These are phyloP conservation scores for Ophiocordyceps robertsii DNA, from an alignment of 2,329 filamentous ascomycete genomes.

Conservation along the genomic window DNA sequence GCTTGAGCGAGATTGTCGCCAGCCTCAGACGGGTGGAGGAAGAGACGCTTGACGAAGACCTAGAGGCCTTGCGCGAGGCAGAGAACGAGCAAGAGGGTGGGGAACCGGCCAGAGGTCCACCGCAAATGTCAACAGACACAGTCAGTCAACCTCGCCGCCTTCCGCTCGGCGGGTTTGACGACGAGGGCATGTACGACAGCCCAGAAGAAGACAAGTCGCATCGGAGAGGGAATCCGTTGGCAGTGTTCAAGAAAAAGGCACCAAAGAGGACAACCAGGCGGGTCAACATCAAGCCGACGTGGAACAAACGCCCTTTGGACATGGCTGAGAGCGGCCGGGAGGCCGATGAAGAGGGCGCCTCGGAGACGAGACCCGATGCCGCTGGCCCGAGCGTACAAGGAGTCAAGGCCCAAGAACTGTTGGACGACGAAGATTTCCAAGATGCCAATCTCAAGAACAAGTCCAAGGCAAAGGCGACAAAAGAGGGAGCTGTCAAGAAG, in stretches of 20 bases:
- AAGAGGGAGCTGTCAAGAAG: slow-evolving; percentile 34
- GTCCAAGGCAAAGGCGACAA: slow-evolving; percentile 16
- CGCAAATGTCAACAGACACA: slow-evolving; percentile 18
- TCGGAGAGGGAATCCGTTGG: slow-evolving; percentile 44
- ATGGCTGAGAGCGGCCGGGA: slow-evolving; percentile 14
- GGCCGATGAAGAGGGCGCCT: slow-evolving; percentile 19
- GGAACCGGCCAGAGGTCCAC: slow-evolving; percentile 9
- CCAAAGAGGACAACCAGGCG: slow-evolving; percentile 65
- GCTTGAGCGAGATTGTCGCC: slow-evolving; percentile 62
- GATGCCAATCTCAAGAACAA: slow-evolving; percentile 1
- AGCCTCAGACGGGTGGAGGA: slow-evolving; percentile 58
- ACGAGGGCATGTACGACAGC: slow-evolving; percentile 45
- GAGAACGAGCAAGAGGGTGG: slow-evolving; percentile 34
- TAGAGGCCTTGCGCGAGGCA: slow-evolving; percentile 60
- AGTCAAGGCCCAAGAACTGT: no score
- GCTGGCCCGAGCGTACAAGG: background rate
- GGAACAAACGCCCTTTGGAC: slow-evolving; percentile 30
- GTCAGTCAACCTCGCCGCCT: slow-evolving; percentile 28
- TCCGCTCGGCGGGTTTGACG: slow-evolving; percentile 49
- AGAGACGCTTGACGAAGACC: slow-evolving; percentile 56
- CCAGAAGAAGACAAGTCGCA: slow-evolving; percentile 36
- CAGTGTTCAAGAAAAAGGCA: slow-evolving; percentile 69
- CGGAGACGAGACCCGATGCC: slow-evolving; percentile 13
- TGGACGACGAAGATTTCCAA: background rate
- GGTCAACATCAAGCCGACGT: slow-evolving; percentile 47